These are phyloP conservation scores for Macrolepiota dolichaula DNA, from an alignment of 768 basidiomycete genomes.

Conservation along the genomic window DNA sequence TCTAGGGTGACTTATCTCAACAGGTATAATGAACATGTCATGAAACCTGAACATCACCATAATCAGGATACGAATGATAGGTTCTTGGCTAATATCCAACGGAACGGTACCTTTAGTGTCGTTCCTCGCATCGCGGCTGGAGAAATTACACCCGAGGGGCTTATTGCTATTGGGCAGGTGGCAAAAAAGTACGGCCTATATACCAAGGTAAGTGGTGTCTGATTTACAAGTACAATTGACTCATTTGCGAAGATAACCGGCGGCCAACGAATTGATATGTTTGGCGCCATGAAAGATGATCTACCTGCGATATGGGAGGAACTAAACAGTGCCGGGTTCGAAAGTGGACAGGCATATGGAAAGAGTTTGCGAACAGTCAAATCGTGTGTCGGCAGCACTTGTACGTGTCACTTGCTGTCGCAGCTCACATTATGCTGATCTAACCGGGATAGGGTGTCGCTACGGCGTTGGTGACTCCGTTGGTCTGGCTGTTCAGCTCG, in stretches of 20 bases:
- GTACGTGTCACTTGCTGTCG: conserved; percentile 15
- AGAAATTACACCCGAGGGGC: conserved; percentile 63
- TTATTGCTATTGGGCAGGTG: conserved; percentile 61
- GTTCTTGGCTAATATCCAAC: conserved; percentile 70
- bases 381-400: conserved; percentile 70
- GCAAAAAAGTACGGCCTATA: conserved; percentile 68
- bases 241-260: conserved; percentile 17
- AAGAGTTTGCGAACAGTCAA: conserved; percentile 71
- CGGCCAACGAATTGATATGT: conserved; percentile 65
- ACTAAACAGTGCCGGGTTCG: conserved; percentile 62
- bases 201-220: conserved; percentile 37
- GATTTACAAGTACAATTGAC: not conserved
- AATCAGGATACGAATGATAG: conserved; percentile 74
- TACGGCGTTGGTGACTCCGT: conserved; percentile 77
- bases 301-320: conserved; percentile 67
- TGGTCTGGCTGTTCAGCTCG: conserved; percentile 66
- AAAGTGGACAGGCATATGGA: conserved; percentile 76
- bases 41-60: conserved; percentile 59
- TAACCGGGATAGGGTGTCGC: conserved; percentile 42
- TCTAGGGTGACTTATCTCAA: not conserved
- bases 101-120: conserved; percentile 69
- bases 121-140: conserved; percentile 71
- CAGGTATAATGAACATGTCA: conserved; percentile 60
- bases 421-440: not conserved
- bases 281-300: conserved; percentile 68